phyloP scores from a whole-genome alignment of 2,329 filamentous ascomycete genomes.

The Aspergillus niger region DNA sequence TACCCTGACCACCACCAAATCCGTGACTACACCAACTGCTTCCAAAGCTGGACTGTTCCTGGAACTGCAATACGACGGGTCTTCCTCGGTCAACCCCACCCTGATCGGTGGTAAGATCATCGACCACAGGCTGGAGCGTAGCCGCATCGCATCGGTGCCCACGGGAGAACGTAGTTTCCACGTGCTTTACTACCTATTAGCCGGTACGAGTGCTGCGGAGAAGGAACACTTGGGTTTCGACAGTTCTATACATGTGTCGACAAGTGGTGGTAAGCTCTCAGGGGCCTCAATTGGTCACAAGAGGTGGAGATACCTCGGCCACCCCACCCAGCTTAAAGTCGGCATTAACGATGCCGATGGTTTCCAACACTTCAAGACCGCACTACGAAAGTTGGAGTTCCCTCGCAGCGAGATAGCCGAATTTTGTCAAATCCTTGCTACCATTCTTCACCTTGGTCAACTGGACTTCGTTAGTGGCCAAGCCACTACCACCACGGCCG shows the following conservation, averaged over 20 bases:
- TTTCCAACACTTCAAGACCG: conserved; percentile 97
- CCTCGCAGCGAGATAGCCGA: conserved; percentile 91
- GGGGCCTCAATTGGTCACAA: conserved; percentile 64
- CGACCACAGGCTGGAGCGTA: conserved; percentile 89
- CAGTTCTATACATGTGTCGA: conserved; percentile 42
- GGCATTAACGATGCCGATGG: conserved; percentile 95
- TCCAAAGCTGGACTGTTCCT: conserved; percentile 95
- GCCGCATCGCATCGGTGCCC: conserved; percentile 85
- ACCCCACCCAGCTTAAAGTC: conserved; percentile 94
- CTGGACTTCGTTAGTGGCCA: conserved; percentile 86
- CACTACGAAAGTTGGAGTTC: conserved; percentile 90
- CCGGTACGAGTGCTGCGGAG: conserved; percentile 87
- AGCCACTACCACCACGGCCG: conserved; percentile 74
- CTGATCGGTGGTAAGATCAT: conserved; percentile 93
- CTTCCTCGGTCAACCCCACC: conserved; percentile 78
- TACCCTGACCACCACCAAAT: conserved; percentile 94
- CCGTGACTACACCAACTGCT: conserved; percentile 88
- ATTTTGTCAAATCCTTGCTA: conserved; percentile 91
- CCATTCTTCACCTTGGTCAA: conserved; percentile 95
- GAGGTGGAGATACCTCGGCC: conserved; percentile 93
- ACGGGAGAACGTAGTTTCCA: conserved; percentile 97
- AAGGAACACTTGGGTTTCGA: conserved; percentile 79
- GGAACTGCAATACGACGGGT: conserved; percentile 94
- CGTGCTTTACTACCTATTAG: conserved; percentile 89
- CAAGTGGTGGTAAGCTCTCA: conserved; percentile 52